Base-by-base conservation (phyloP, 1,139 yeast species). In the Debaryomyces coudertii region DNA sequence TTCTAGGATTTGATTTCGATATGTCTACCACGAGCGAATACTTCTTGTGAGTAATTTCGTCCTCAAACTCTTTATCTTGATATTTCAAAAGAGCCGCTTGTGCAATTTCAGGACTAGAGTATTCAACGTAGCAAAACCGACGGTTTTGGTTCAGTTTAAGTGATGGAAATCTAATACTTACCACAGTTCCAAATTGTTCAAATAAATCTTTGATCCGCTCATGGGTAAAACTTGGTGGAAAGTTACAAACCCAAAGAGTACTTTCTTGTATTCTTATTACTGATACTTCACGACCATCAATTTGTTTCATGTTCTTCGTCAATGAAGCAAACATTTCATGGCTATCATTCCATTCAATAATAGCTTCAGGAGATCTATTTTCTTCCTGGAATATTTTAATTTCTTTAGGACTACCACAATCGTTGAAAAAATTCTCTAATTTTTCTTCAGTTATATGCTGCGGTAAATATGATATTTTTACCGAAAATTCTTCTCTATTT, bases 81-180 rank as follows among this genome's bases (percentile, higher is more conserved):
- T 81, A 66, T 1, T 51, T 46, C 0, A 53, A 48, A 1, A 79
- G 71, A 0, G 90, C 90, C 0, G 53, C 45, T 0, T 56, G 48
- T 0, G 95, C 90, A 27, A 67, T 69, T 7, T 69, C 69, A 0
- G 77, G 49, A 11, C 70, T 61, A 0, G 68, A 54, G 53, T 68
- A 83, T 56, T 89, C 96, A 11, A 87, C 73, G 56, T 89, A 90
- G 50, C 95, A 88, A 59, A 90, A 90, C 30, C 96, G 63, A 47
- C 96, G 73, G 16, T 75, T 76, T 4, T 79, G 63, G 52, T 82
- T 78, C 41, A 69, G 74, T 35, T 76, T 75, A 50, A 85, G 78
- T 0, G 87, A 79, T 0, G 97, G 97, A 36, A 88, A 71, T 43
- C 97, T 68, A 1, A 85, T 67, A 46, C 82, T 79, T 5, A 82